Conservation (phyloP, 1,284 basidiomycete genomes). For the Flammula alnicola region DNA sequence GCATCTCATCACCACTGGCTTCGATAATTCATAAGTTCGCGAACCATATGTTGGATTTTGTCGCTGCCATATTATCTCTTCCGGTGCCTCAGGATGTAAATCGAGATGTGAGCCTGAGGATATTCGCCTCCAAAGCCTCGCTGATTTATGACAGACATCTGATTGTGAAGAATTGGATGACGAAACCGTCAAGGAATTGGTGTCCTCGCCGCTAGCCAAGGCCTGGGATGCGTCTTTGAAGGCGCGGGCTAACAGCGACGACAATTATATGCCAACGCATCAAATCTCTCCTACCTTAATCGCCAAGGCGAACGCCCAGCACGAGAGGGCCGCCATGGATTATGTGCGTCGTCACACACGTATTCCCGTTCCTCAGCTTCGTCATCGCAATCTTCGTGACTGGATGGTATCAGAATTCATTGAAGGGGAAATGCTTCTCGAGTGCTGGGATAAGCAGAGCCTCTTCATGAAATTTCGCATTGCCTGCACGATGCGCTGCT, state of each 20-base stretch:
- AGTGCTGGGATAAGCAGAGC: constrained; percentile 26
- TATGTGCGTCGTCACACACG: neutral
- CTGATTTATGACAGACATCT: neutral
- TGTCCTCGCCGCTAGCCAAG: neutral
- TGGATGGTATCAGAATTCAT: constrained; percentile 8
- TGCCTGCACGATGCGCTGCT: constrained; percentile 31
- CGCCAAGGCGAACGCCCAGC: neutral
- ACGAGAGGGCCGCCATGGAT: neutral
- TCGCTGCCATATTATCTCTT: constrained; percentile 1
- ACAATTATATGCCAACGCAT: constrained; percentile 3
- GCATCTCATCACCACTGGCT: neutral
- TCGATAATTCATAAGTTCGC: neutral
- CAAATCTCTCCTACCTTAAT: neutral
- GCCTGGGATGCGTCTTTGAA: neutral
- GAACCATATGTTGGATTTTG: neutral
- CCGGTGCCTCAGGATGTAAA: constrained; percentile 6
- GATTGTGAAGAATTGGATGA: constrained; percentile 4
- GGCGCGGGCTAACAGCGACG: neutral
- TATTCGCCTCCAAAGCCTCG: neutral
- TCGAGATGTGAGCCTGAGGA: constrained; percentile 1
- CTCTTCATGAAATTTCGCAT: constrained; percentile 29
- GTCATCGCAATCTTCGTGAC: constrained; percentile 4
- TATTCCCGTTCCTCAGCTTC: constrained; percentile 10
- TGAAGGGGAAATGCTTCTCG: constrained; percentile 7
- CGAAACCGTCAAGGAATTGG: neutral